Conservation (phyloP, 2,329 filamentous ascomycete genomes). For the Pochonia chlamydosporia region DNA sequence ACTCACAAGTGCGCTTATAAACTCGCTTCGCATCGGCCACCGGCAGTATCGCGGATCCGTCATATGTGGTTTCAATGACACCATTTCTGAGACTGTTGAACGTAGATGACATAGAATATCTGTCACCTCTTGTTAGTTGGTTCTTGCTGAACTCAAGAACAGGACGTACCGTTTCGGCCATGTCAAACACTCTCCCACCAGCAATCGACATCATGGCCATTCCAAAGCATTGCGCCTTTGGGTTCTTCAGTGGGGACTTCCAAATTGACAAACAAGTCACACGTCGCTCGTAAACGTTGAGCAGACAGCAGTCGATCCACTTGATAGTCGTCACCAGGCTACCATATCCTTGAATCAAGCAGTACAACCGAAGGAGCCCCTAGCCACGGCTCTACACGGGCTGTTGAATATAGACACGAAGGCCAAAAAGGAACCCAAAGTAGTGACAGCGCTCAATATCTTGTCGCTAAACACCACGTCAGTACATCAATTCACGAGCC, state of each 20-base stretch:
- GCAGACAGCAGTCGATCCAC: background rate
- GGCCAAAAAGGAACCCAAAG: background rate
- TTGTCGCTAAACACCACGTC: background rate
- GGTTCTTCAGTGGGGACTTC: background rate
- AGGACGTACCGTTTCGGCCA: background rate
- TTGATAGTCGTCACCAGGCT: background rate
- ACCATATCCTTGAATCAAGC: background rate
- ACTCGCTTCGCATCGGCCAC: background rate
- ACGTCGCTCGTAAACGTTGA: background rate
- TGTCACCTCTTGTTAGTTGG: too few relatives aligned
- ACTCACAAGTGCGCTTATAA: background rate
- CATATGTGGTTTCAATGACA: background rate
- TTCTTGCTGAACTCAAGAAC: too few relatives aligned
- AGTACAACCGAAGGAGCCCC: background rate
- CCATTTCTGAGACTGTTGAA: background rate
- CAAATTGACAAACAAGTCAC: background rate
- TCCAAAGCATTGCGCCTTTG: background rate
- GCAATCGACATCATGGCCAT: background rate
- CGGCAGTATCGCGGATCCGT: background rate
- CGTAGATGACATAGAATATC: background rate
- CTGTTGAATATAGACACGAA: background rate
- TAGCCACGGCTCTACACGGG: background rate
- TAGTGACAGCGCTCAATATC: background rate
- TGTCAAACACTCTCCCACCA: background rate
- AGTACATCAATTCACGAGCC: background rate